phyloP scores from a whole-genome alignment of 495 filamentous ascomycete genomes.

The Rusavskia elegans region DNA sequence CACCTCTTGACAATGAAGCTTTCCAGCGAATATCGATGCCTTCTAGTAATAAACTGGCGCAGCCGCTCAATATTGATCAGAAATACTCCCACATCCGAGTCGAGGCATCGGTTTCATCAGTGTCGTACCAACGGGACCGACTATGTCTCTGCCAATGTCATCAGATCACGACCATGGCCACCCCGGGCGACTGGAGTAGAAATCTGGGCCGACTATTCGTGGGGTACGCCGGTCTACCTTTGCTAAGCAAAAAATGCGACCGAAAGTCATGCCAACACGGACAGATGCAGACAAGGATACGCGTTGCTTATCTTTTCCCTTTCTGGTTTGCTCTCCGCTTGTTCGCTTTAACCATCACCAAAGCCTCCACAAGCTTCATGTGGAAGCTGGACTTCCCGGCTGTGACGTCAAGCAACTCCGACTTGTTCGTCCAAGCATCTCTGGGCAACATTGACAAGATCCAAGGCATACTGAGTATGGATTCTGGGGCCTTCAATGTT shows the following conservation, averaged over 20 bases:
- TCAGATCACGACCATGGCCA: not conserved
- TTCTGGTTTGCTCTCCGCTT: constrained; percentile 3
- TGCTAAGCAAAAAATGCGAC: not conserved
- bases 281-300: not conserved
- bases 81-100: constrained; percentile 1
- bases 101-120: not conserved
- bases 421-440: not conserved
- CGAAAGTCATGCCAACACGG: not conserved
- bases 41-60: not conserved
- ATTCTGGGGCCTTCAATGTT: not conserved
- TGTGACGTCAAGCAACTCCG: not conserved
- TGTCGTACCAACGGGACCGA: not conserved
- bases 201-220: constrained; percentile 3
- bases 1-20: not conserved
- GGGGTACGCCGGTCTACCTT: constrained; percentile 3
- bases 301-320: constrained; percentile 1
- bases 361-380: constrained; percentile 3
- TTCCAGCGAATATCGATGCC: not conserved
- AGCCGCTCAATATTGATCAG: not conserved
- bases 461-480: not conserved
- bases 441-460: not conserved
- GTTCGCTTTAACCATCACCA: constrained; percentile 1
- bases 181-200: not conserved
- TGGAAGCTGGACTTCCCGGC: constrained; percentile 1
- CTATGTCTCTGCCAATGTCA: constrained; percentile 4